A percentile compares a stretch with the other conserved stretches of the same genome.
Evolutionary conservation across 129 eudicot genomes (phyloP).

Genomic region (Pulicaria dysenterica): DNA sequence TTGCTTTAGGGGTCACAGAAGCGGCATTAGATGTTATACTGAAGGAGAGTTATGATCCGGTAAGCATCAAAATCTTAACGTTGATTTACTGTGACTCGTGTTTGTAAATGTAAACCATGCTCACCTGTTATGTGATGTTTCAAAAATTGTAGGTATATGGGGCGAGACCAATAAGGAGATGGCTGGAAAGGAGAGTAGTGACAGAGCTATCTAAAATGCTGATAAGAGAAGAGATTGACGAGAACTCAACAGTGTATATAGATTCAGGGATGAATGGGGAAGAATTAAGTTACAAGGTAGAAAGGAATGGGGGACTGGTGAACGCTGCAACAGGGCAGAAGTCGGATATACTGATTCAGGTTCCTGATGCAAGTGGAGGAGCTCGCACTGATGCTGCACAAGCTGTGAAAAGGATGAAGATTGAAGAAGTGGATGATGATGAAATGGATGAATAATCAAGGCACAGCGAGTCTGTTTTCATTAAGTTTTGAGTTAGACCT

Average conservation of each 20-base stretch:
- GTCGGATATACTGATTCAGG: slow-evolving; percentile 68
- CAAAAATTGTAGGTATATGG: slow-evolving; percentile 66
- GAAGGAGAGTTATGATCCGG: slow-evolving; percentile 90
- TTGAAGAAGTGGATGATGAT: slow-evolving; percentile 71
- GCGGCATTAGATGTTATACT: slow-evolving; percentile 79
- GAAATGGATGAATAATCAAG: slow-evolving; percentile 58
- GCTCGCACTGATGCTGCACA: slow-evolving; percentile 56
- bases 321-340: slow-evolving; percentile 79
- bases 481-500: background rate
- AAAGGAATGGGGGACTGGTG: slow-evolving; percentile 88
- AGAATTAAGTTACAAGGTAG: slow-evolving; percentile 60
- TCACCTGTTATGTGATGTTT: background rate
- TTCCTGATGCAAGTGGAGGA: slow-evolving; percentile 43
- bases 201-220: slow-evolving; percentile 87
- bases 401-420: slow-evolving; percentile 91
- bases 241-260: slow-evolving; percentile 80
- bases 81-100: background rate
- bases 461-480: background rate
- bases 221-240: slow-evolving; percentile 74
- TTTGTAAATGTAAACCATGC: background rate
- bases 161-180: slow-evolving; percentile 94
- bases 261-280: slow-evolving; percentile 59
- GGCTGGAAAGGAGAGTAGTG: slow-evolving; percentile 89
- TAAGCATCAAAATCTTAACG: slow-evolving; percentile 30
- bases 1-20: slow-evolving; percentile 88